phyloP scores from a whole-genome alignment of 2,329 filamentous ascomycete species.

The Parafenestella ontariensis region DNA sequence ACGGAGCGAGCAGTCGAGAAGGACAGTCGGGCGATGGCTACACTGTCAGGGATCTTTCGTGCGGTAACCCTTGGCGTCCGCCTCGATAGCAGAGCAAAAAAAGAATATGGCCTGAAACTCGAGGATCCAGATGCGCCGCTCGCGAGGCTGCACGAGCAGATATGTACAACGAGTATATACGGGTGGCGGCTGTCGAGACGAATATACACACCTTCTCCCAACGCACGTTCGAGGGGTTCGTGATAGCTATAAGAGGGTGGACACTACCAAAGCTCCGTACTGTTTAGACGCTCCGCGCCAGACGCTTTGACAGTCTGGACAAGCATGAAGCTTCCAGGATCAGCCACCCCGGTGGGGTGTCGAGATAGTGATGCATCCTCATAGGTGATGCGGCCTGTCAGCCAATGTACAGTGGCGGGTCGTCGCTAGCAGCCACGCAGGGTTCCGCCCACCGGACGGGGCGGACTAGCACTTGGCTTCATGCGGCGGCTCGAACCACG shows the following conservation, averaged over 20 bases:
- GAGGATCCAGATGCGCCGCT: background rate
- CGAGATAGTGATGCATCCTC: constrained; percentile 28
- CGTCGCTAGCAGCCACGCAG: constrained; percentile 26
- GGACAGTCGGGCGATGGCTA: constrained; percentile 26
- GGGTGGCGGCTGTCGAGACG: background rate
- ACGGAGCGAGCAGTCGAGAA: constrained; percentile 29
- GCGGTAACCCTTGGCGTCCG: constrained; percentile 31
- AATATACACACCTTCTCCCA: constrained; percentile 1
- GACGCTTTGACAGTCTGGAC: constrained; percentile 21
- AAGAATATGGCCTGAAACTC: constrained; percentile 14
- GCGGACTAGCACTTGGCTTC: constrained; percentile 12
- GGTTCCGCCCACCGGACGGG: constrained; percentile 16
- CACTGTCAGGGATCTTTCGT: constrained; percentile 31
- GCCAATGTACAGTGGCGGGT: constrained; percentile 35
- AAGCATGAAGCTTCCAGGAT: constrained; percentile 23
- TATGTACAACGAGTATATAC: constrained; percentile 7
- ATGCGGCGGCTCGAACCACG: constrained; percentile 32
- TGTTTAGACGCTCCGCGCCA: background rate
- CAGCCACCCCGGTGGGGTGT: constrained; percentile 39
- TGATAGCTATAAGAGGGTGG: constrained; percentile 21
- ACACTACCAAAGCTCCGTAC: constrained; percentile 10
- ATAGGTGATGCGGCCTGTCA: constrained; percentile 16
- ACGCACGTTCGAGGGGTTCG: constrained; percentile 18
- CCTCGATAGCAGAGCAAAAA: constrained; percentile 19
- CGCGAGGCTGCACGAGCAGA: background rate